A percentile compares a stretch with the other conserved stretches of the same genome.
Conservation (phyloP, 495 filamentous ascomycete species). For the Neurospora sp. region DNA sequence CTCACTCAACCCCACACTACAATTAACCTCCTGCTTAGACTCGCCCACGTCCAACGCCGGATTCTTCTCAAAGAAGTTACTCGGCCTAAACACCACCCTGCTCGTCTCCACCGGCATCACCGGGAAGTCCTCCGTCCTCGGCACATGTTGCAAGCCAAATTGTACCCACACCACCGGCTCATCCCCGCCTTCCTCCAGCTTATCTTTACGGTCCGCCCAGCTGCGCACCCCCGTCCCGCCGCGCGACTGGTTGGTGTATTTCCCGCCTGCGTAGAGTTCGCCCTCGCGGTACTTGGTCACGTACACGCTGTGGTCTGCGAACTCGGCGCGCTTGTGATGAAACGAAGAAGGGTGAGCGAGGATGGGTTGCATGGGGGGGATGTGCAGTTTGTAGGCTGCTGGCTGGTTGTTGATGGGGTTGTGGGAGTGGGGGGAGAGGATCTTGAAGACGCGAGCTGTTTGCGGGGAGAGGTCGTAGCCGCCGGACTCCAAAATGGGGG, state of each 20-base stretch:
- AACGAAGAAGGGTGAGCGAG: constrained; percentile 58
- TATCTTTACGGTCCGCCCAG: constrained; percentile 15
- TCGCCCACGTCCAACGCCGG: constrained; percentile 67
- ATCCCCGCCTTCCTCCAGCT: constrained; percentile 10
- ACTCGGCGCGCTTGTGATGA: constrained; percentile 69
- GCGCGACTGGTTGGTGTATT: constrained; percentile 70
- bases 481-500: constrained; percentile 40
- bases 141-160: constrained; percentile 53
- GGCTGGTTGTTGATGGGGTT: constrained; percentile 70
- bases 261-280: constrained; percentile 72
- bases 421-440: constrained; percentile 55
- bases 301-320: constrained; percentile 73
- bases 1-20: constrained; percentile 21
- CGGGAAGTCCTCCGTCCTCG: constrained; percentile 50
- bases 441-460: constrained; percentile 66
- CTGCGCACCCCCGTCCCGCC: constrained; percentile 16
- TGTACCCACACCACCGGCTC: constrained; percentile 49
- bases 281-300: constrained; percentile 67
- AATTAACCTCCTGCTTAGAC: constrained; percentile 37
- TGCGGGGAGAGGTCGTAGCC: constrained; percentile 46
- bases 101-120: constrained; percentile 36
- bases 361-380: constrained; percentile 69
- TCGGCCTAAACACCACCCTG: constrained; percentile 53
- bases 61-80: constrained; percentile 66
- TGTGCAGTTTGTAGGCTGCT: constrained; percentile 68